Base-by-base conservation (phyloP, 2,329 filamentous ascomycete species). In the Dactylellina leptospora region DNA sequence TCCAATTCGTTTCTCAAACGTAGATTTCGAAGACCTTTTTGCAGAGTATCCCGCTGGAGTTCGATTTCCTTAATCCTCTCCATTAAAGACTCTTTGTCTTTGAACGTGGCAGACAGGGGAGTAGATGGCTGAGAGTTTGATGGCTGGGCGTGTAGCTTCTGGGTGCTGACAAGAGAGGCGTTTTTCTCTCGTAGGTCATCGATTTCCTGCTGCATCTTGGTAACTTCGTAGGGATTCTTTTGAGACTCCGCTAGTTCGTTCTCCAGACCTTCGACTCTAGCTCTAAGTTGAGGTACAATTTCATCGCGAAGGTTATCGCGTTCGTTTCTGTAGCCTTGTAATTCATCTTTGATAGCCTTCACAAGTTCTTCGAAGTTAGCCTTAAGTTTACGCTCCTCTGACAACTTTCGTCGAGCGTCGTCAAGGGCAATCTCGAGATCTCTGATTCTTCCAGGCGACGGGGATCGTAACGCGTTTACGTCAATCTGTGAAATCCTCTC, bases 291-390 rank as follows among this genome's bases (percentile, higher is more conserved):
- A 16, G 93, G 92, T 1, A 96, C 87, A 40, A 96, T 84, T 79
- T 96, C 91, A 74, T 97, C 93, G 25, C 91, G 88, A 13, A 97
- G 85, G 76, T 96, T 93, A 80, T 99, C 95, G 56, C 92, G 87
- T 80, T 99, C 93, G 75, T 95, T 93, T 71, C 90, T 86, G 58
- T 92, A 87, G 75, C 87, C 90, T 77, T 93, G 86, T 11, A 97
- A 83, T 78, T 99, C 92, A 22, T 87, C 86, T 76, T 90, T 90
- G 76, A 97, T 87, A 3, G 91, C 93, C 4, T 88, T 87, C 45
- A 97, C 84, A 44, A 99, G 84, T 79, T 97, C 93, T 80, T 97
- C 92, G 76, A 97, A 96, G 79, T 96, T 97, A 78, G 91, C 88
- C 79, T 96, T 97, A 76, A 90, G 87, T 79, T 91, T 86, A 62